Percentiles rank a stretch among this genome's conserved stretches.
phyloP scores from a whole-genome alignment of 106 monocot genomes.

The Cymbidium sinense region DNA sequence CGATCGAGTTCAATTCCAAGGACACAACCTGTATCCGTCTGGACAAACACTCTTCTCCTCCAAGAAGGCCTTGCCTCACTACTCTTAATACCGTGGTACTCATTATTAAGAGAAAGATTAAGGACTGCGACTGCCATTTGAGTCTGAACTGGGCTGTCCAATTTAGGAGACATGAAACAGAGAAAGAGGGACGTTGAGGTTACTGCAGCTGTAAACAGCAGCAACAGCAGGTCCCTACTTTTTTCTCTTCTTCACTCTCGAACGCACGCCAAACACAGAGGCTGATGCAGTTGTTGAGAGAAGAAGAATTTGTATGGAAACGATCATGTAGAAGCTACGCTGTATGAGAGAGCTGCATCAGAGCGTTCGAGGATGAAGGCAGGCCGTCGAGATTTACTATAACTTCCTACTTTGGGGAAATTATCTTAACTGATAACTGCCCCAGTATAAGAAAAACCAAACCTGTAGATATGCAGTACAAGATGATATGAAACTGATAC shows the following conservation, averaged over 20 bases:
- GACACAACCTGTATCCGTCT: slow-evolving; percentile 57
- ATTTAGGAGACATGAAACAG: slow-evolving; percentile 36
- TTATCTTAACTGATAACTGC: not conserved
- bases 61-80: slow-evolving; percentile 28
- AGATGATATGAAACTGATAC: not conserved
- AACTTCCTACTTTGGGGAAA: slow-evolving; percentile 19
- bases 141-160: slow-evolving; percentile 67
- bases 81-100: slow-evolving; percentile 21
- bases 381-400: not conserved
- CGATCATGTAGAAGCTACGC: slow-evolving; percentile 27
- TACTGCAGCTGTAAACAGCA: not conserved
- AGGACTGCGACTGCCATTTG: slow-evolving; percentile 47
- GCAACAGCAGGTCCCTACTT: slow-evolving; percentile 2
- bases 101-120: slow-evolving; percentile 17
- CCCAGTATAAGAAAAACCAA: slow-evolving; percentile 6
- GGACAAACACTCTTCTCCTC: slow-evolving; percentile 56
- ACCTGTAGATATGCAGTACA: slow-evolving; percentile 6
- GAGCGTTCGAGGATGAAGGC: not conserved
- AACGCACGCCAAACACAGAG: slow-evolving; percentile 34
- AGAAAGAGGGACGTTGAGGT: not conserved
- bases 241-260: slow-evolving; percentile 46
- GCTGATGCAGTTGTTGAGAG: slow-evolving; percentile 22
- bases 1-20: slow-evolving; percentile 49
- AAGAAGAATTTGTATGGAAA: slow-evolving; percentile 12
- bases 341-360: not conserved